Base-by-base conservation (phyloP, 1,284 basidiomycete genomes). In the Cutaneotrichosporon sp. region DNA sequence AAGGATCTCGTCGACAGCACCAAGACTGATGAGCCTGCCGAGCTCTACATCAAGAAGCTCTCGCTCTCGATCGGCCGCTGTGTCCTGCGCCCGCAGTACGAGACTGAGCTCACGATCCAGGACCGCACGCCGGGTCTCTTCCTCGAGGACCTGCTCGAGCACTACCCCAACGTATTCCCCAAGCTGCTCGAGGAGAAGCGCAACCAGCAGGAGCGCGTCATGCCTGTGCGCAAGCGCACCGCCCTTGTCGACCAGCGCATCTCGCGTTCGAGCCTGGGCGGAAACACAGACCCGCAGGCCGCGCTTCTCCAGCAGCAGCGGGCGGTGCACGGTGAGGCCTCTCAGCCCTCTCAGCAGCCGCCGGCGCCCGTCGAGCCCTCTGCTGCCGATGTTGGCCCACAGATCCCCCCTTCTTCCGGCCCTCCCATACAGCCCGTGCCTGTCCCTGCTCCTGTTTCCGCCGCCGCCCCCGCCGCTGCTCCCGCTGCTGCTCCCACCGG, bases 191-290 rank as follows among this genome's bases (percentile, higher is more conserved):
- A 85, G 54, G 87, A 87, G 73, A 95, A 95, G 83, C 90, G 89
- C 69, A 86, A 87, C 46, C 92, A 95, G 72, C 87, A 89, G 0
- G 91, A 91, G 68, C 87, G 92, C 53, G 87, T 87, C 62, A 83
- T 89, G 57, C 92, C 91, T 6, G 75, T 87, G 24, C 85, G 93
- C 49, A 95, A 95, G 74, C 88, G 91, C 56, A 95, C 94, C 1
- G 88, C 89, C 0, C 89, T 89, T 0, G 83, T 97, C 49, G 95
- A 97, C 79, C 88, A 94, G 86, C 87, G 92, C 52, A 84, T 91
- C 25, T 78, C 75, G 7, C 83, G 91, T 34, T 81, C 79, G 51
- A 80, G 81, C 51, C 74, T 85, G 58, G 81, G 81, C 20, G 80
- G 78, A 3, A 76, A 78, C 14, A 52, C 67, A 18, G 82, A 84